Evolutionary conservation across 495 filamentous ascomycete species (phyloP).

Genomic region (Chaetomium tenue): DNA sequence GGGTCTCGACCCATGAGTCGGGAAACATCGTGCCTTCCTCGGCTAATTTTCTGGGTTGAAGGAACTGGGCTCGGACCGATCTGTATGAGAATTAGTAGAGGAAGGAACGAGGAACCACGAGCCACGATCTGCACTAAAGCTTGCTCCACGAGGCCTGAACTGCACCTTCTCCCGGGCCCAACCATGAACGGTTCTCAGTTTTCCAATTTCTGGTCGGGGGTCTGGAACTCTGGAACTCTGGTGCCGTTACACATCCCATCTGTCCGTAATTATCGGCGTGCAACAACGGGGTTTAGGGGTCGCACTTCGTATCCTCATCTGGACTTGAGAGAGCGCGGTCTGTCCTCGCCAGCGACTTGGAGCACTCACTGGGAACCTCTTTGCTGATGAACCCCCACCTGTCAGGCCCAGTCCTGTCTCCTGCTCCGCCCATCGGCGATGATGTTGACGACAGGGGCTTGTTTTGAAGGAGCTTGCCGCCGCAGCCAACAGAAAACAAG

Average conservation of each 20-base stretch:
- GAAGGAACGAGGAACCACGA: not conserved
- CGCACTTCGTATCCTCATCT: not conserved
- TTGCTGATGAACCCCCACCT: not conserved
- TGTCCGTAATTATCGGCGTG: not conserved
- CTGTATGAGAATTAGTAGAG: too few relatives aligned
- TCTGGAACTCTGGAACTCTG: not conserved
- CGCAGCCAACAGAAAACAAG: conserved; percentile 14
- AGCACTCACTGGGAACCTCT: not conserved
- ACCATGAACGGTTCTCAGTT: not conserved
- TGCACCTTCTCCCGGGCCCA: not conserved
- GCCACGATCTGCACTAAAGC: not conserved
- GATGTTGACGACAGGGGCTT: not conserved
- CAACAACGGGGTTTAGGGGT: not conserved
- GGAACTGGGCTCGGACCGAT: not conserved
- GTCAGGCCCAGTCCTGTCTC: not conserved
- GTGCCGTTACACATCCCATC: not conserved
- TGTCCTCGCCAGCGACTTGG: not conserved
- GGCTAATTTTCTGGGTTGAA: not conserved
- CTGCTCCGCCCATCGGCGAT: not conserved
- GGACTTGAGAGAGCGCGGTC: not conserved
- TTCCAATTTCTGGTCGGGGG: not conserved
- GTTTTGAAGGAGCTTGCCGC: not conserved
- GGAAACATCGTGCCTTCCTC: not conserved
- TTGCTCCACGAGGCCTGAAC: not conserved
- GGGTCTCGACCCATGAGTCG: not conserved